Evolutionary conservation across 371 early-diverging fungal genomes (phyloP).

Genomic region (Lichtheimia corymbifera): DNA sequence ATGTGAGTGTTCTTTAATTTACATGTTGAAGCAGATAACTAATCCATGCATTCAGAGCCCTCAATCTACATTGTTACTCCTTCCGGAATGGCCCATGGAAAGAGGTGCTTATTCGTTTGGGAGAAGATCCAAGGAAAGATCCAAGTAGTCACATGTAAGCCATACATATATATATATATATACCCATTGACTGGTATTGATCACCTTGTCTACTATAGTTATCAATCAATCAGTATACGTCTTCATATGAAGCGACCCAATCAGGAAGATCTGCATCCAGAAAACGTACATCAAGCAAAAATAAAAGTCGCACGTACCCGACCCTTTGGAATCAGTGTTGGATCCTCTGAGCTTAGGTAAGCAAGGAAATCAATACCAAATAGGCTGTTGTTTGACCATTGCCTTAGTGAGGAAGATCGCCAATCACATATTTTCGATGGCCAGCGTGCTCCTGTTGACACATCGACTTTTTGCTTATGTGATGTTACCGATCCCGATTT

Average conservation of each 20-base stretch:
- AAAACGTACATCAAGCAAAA: not conserved
- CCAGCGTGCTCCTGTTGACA: not conserved
- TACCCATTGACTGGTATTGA: not conserved
- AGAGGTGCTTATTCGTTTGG: conserved; percentile 63
- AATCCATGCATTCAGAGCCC: conserved; percentile 20
- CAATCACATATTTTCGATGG: conserved; percentile 25
- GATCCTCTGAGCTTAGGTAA: no score
- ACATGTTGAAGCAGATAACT: not conserved
- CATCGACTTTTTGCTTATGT: conserved; percentile 15
- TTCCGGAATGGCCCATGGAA: conserved; percentile 62
- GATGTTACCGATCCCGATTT: conserved; percentile 31
- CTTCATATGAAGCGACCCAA: not conserved
- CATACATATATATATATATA: no score
- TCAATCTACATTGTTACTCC: conserved; percentile 40
- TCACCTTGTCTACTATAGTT: conserved; percentile 3
- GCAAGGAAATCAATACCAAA: no score
- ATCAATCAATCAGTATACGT: conserved; percentile 14
- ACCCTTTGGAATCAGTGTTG: no score
- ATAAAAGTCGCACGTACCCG: not conserved
- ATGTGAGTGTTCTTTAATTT: conserved; percentile 8
- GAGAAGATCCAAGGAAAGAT: conserved; percentile 61
- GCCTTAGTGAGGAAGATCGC: no score
- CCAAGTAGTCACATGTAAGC: conserved; percentile 41
- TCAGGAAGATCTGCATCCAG: not conserved
- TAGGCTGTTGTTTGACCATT: no score